Conservation (phyloP, 768 basidiomycete genomes). For the Suillus subalutaceus region DNA sequence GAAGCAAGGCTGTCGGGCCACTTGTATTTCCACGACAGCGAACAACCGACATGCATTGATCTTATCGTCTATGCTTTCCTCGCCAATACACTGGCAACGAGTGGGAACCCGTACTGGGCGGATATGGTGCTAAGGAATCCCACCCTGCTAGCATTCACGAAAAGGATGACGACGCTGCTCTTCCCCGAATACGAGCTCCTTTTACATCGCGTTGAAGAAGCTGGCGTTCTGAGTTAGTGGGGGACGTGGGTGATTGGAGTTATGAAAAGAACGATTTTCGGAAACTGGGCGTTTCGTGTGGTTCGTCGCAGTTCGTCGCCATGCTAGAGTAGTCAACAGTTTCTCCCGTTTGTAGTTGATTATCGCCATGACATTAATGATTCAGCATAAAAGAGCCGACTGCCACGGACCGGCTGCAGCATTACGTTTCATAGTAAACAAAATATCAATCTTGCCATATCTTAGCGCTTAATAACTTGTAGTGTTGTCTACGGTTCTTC, state of each 20-base stretch:
- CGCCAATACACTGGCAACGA: conserved; percentile 9
- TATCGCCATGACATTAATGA: too few species aligned
- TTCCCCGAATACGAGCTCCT: conserved; percentile 19
- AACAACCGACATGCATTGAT: conserved; percentile 22
- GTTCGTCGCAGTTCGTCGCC: background rate
- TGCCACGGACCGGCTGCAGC: background rate
- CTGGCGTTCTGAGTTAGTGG: too few species aligned
- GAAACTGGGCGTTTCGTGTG: background rate
- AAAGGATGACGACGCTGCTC: conserved; percentile 23
- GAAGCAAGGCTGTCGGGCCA: conserved; percentile 27
- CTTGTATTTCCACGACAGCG: conserved; percentile 30
- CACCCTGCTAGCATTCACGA: conserved; percentile 18
- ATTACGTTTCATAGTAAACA: background rate
- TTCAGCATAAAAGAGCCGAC: background rate
- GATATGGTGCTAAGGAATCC: too few species aligned
- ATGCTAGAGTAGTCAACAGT: too few species aligned
- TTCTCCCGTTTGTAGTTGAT: too few species aligned
- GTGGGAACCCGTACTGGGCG: conserved; percentile 20
- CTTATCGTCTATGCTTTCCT: conserved; percentile 21
- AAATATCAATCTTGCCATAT: background rate
- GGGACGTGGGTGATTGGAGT: background rate
- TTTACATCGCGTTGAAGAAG: conserved; percentile 11
- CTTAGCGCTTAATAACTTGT: background rate
- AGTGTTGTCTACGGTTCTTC: background rate
- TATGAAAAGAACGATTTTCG: background rate